These are phyloP conservation scores for Rhodotorula babjevae DNA, from an alignment of 768 basidiomycete species.

Conservation along the genomic window DNA sequence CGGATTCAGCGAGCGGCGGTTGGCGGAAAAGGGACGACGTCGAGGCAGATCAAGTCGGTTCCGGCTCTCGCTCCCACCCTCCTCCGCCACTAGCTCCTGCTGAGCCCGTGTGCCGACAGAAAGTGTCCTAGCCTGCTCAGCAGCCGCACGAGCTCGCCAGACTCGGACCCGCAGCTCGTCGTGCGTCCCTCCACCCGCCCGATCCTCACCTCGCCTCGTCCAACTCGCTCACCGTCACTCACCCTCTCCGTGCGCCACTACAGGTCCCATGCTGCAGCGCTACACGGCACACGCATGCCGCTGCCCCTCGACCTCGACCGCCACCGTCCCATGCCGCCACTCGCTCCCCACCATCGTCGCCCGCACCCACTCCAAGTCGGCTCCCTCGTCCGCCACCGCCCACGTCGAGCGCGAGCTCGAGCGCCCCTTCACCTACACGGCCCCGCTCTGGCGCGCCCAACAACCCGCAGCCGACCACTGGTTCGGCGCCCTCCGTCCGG, in stretches of 20 bases:
- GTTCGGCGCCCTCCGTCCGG: slow-evolving; percentile 3
- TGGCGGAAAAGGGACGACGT: not conserved
- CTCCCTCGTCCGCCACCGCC: not conserved
- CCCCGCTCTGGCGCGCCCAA: not conserved
- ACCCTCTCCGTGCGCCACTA: not conserved
- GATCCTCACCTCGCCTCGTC: not conserved
- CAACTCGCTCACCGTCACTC: not conserved
- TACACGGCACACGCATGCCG: slow-evolving; percentile 2
- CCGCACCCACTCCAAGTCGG: not conserved
- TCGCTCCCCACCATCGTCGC: too few relatives aligned
- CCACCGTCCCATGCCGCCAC: slow-evolving; percentile 16
- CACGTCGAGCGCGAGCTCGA: not conserved
- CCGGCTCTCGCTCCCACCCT: not conserved
- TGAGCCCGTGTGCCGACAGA: not conserved
- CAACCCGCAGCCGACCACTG: not conserved
- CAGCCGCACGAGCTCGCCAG: not conserved
- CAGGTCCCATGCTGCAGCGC: not conserved
- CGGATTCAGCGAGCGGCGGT: too few relatives aligned
- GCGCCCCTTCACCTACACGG: not conserved
- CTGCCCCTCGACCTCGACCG: slow-evolving; percentile 28
- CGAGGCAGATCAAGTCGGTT: not conserved
- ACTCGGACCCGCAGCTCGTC: not conserved
- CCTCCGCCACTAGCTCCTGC: not conserved
- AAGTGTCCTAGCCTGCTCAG: not conserved
- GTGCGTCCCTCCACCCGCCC: not conserved